phyloP scores from a whole-genome alignment of 2,329 filamentous ascomycete genomes.

The Exutisphaerella laricina region DNA sequence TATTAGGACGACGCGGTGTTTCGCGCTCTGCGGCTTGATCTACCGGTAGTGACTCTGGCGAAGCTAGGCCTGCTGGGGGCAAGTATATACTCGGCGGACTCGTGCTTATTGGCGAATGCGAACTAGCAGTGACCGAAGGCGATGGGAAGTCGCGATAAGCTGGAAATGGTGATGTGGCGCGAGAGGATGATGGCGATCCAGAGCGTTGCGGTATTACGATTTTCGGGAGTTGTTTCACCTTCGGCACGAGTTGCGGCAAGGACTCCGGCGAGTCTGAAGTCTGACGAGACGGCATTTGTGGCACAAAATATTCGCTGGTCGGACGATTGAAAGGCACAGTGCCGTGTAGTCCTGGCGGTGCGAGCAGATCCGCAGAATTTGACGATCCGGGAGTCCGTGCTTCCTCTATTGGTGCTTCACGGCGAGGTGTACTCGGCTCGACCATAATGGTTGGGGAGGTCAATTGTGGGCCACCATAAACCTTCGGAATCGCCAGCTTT shows the following conservation, averaged over 20 bases:
- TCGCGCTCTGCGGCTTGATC: slow-evolving; percentile 25
- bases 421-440: slow-evolving; percentile 19
- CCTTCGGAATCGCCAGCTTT: slow-evolving; percentile 7
- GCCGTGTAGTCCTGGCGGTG: slow-evolving; percentile 12
- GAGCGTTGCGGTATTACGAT: slow-evolving; percentile 36
- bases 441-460: slow-evolving; percentile 13
- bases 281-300: slow-evolving; percentile 10
- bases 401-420: slow-evolving; percentile 9
- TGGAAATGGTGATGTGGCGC: slow-evolving; percentile 60
- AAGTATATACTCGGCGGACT: slow-evolving; percentile 53
- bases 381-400: slow-evolving; percentile 10
- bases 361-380: slow-evolving; percentile 10
- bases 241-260: slow-evolving; percentile 25
- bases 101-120: slow-evolving; percentile 17
- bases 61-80: slow-evolving; percentile 35
- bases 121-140: slow-evolving; percentile 37
- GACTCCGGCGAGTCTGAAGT: slow-evolving; percentile 14
- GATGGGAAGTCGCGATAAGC: slow-evolving; percentile 50
- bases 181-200: slow-evolving; percentile 34
- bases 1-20: slow-evolving; percentile 20
- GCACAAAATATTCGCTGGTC: slow-evolving; percentile 12
- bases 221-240: slow-evolving; percentile 36
- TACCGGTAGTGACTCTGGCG: slow-evolving; percentile 34
- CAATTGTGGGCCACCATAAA: background rate
- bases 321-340: slow-evolving; percentile 5